Evolutionary conservation across 495 filamentous ascomycete species (phyloP), one percentile per base, ranked within the genome.

Genomic region (Xylaria flabelliformis): DNA sequence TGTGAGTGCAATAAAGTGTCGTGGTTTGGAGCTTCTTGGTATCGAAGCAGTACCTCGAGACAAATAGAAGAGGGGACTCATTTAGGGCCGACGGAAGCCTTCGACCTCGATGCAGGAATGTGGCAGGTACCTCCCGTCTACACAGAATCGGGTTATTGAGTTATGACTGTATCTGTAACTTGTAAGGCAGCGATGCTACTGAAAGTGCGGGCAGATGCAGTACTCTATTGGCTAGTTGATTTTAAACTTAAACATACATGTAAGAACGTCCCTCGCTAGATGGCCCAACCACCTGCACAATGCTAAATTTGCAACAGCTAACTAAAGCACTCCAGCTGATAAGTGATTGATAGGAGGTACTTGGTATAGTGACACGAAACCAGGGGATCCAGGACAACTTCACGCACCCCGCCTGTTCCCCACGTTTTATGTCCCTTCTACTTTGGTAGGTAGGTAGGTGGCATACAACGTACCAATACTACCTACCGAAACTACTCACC

Each of bases 41-140:
- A 74, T 75, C 74, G 75, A 78, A 79, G 76, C 51, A 50, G 65
- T 41, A 69, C 74, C 72, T 67, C 77, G 69, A 67, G 69, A 70
- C 41, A 74, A 55, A 39, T 39, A 72, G 32, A 70, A 72, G 72
- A 75, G 71, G 72, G 73, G 66, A 72, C 50, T 69, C 77, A 79
- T 79, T 72, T 73, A 72, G 69, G 56, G 68, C 68, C 56, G 58
- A 55, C n/a, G 42, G 53, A 61, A 53, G 12, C 53, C 21, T 50
- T 21, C 44, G 39, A 41, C 44, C 42, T 55, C 29, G 51, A 41
- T 19, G 29, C 26, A 26, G 29, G 19, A 7, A 24, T 62, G 34
- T 26, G 36, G 21, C 5, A 64, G 39, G 61, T 44, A 41, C 58
- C 58, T 59, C 55, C 13, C 26, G 55, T 59, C 21, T 21, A 29